Percentiles rank a stretch among this genome's conserved stretches.
phyloP scores from a whole-genome alignment of 768 basidiomycete genomes.

The Russula olivacea region DNA sequence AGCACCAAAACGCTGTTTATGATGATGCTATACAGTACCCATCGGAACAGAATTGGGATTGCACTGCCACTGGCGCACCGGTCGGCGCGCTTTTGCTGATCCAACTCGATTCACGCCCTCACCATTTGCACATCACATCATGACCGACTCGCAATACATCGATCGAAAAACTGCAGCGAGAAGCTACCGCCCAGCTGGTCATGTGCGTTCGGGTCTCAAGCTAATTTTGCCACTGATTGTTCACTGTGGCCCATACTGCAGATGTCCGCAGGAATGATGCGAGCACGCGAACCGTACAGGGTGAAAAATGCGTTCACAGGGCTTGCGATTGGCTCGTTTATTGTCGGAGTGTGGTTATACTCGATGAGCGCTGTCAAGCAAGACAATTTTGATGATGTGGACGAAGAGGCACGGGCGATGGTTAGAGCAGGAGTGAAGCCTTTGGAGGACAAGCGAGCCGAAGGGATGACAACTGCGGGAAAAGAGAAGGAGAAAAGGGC shows the following conservation, averaged over 20 bases:
- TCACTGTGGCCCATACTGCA: neutral
- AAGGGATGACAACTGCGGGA: neutral
- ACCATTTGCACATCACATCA: neutral
- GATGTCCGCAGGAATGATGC: constrained; percentile 78
- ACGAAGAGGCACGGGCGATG: constrained; percentile 56
- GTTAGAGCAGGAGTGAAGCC: constrained; percentile 15
- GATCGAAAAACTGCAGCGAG: constrained; percentile 39
- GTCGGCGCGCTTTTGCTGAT: neutral
- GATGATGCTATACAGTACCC: no score
- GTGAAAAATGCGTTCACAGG: constrained; percentile 78
- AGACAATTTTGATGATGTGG: constrained; percentile 25
- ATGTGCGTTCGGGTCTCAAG: constrained; percentile 35
- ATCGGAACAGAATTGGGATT: no score
- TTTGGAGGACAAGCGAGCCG: neutral
- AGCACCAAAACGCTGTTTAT: no score
- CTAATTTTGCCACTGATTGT: neutral
- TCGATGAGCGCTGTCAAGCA: constrained; percentile 59
- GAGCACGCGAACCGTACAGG: constrained; percentile 82
- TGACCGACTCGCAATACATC: constrained; percentile 33
- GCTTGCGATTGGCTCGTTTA: constrained; percentile 61
- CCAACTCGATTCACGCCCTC: neutral
- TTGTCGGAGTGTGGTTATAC: constrained; percentile 81
- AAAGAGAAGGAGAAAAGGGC: neutral
- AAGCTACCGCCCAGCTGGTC: constrained; percentile 49
- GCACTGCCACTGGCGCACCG: neutral